Evolutionary conservation across 2,329 filamentous ascomycete genomes (phyloP).

Genomic region (Colletotrichum neosansevieriae): DNA sequence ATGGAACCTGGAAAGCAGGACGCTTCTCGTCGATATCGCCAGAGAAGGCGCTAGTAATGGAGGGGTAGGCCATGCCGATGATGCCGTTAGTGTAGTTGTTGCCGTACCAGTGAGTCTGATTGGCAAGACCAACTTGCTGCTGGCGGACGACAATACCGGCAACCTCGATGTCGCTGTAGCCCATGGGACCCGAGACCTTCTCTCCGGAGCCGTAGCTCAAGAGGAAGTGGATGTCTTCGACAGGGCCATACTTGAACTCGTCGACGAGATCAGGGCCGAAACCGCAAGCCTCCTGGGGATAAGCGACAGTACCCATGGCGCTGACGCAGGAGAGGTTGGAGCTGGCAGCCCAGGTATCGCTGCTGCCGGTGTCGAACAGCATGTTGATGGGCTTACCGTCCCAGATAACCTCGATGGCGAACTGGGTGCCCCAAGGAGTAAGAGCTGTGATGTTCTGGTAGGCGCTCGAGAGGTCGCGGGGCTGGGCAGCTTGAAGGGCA

Average conservation of each 20-base stretch:
- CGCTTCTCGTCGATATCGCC: conserved; percentile 54
- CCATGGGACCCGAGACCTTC: conserved; percentile 60
- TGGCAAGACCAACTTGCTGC: conserved; percentile 63
- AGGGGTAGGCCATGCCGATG: conserved; percentile 63
- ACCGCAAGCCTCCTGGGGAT: conserved; percentile 50
- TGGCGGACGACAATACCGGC: conserved; percentile 57
- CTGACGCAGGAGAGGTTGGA: conserved; percentile 57
- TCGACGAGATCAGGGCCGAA: conserved; percentile 56
- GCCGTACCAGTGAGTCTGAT: conserved; percentile 62
- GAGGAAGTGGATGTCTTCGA: conserved; percentile 59
- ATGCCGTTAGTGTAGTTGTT: conserved; percentile 65
- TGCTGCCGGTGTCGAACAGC: conserved; percentile 63
- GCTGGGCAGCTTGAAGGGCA: conserved; percentile 43
- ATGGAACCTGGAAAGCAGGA: conserved; percentile 54
- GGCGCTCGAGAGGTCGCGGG: conserved; percentile 31
- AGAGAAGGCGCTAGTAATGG: conserved; percentile 61
- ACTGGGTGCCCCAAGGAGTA: conserved; percentile 55
- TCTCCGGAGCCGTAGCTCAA: conserved; percentile 63
- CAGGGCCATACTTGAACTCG: conserved; percentile 54
- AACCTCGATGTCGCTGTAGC: conserved; percentile 58
- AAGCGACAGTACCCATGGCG: conserved; percentile 46
- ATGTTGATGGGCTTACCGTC: conserved; percentile 55
- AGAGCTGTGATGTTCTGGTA: conserved; percentile 55
- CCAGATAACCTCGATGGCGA: conserved; percentile 56
- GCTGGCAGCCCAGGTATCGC: conserved; percentile 63